Conservation (phyloP, 495 filamentous ascomycete species). For the Amorphotheca resinae region DNA sequence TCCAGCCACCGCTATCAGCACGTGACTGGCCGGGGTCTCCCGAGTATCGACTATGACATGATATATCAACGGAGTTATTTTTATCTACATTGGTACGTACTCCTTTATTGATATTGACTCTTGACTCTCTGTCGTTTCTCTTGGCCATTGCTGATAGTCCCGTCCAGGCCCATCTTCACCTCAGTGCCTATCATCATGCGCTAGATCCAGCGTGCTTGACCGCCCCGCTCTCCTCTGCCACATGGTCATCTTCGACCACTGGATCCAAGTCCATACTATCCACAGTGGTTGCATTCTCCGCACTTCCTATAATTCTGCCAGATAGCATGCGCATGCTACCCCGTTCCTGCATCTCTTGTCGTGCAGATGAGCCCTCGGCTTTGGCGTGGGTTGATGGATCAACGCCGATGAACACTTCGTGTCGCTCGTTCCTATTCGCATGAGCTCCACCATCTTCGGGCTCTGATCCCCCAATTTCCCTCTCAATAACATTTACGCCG, state of each 20-base stretch:
- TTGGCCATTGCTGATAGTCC: no score
- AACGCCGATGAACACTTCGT: conserved; percentile 3
- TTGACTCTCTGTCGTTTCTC: no score
- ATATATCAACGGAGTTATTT: no score
- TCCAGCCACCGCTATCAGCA: no score
- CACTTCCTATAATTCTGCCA: not conserved
- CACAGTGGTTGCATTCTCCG: conserved; percentile 6
- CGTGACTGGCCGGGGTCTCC: no score
- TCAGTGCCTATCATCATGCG: no score
- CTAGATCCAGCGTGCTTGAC: conserved; percentile 10
- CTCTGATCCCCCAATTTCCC: conserved; percentile 2
- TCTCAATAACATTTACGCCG: conserved; percentile 5
- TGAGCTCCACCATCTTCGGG: not conserved
- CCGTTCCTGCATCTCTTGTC: conserved; percentile 19
- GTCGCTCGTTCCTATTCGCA: not conserved
- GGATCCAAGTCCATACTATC: conserved; percentile 20
- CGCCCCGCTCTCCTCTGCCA: conserved; percentile 11
- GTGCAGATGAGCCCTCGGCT: not conserved
- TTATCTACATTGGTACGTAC: no score
- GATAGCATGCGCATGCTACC: conserved; percentile 7
- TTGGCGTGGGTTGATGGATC: not conserved
- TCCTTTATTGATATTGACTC: no score
- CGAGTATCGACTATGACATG: no score
- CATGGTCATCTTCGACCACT: conserved; percentile 12
- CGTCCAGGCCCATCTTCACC: no score